A percentile compares a stretch with the other conserved stretches of the same genome.
Evolutionary conservation across 148 eudicot genomes (phyloP).

Genomic region (Silene uniflora): DNA sequence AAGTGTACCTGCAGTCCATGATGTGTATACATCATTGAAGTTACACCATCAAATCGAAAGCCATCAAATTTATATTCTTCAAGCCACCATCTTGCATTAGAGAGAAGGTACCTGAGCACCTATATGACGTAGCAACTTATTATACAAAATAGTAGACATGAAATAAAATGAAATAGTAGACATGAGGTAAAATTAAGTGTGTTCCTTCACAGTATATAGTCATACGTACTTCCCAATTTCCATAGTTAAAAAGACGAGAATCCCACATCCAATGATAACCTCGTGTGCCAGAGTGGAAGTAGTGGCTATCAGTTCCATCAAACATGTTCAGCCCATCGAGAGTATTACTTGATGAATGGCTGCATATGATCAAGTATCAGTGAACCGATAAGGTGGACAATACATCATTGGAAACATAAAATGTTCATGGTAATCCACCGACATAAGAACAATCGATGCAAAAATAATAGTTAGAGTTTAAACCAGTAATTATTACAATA

Average conservation of each 20-base stretch:
- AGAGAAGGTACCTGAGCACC: conserved; percentile 91
- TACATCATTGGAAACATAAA: background rate
- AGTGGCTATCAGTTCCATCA: conserved; percentile 95
- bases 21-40: conserved; percentile 99
- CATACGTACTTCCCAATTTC: conserved; percentile 86
- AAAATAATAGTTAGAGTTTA: background rate
- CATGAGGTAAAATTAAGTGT: background rate
- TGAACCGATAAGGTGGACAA: background rate
- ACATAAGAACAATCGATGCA: background rate
- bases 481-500: background rate
- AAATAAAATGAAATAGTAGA: background rate
- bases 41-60: conserved; percentile 97
- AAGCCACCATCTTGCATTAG: conserved; percentile 99
- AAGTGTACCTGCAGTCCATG: conserved; percentile 80
- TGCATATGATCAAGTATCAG: conserved; percentile 35
- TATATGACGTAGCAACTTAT: conserved; percentile 27
- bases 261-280: conserved; percentile 99
- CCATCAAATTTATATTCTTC: conserved; percentile 99
- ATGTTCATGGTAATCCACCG: background rate
- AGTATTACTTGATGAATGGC: conserved; percentile 84
- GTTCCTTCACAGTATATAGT: background rate
- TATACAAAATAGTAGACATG: conserved; percentile 12
- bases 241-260: conserved; percentile 93
- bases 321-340: conserved; percentile 96
- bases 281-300: conserved; percentile 91